Conservation (phyloP, 2,329 filamentous ascomycete species). For the Microascus cirrosus region DNA sequence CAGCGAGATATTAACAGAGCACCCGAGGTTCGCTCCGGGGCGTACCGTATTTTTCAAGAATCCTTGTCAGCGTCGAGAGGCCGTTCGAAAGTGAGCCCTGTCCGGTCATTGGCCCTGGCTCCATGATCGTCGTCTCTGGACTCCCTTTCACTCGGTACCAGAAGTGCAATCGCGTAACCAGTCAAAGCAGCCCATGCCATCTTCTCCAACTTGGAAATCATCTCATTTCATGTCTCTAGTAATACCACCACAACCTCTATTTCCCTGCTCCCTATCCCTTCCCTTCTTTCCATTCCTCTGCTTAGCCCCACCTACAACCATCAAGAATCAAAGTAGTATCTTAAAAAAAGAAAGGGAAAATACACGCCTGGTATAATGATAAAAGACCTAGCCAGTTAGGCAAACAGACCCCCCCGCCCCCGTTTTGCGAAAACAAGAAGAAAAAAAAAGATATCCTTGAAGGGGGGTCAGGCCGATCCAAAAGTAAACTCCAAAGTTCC, state of each 20-base stretch:
- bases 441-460: background rate
- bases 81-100: too few species aligned
- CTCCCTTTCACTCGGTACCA: too few species aligned
- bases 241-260: background rate
- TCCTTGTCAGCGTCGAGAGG: too few species aligned
- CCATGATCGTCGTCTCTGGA: too few species aligned
- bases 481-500: background rate
- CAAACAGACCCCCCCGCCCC: background rate
- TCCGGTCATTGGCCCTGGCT: too few species aligned
- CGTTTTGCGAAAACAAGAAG: background rate
- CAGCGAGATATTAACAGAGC: too few species aligned
- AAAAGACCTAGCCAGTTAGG: background rate
- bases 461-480: background rate
- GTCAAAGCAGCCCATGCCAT: background rate
- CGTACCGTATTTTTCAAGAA: too few species aligned
- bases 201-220: background rate
- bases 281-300: background rate
- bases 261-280: background rate
- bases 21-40: too few species aligned
- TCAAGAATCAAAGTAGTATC: background rate
- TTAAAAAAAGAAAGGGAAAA: slow-evolving; percentile 1
- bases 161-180: too few species aligned
- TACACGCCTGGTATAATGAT: slow-evolving; percentile 2
- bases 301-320: background rate
- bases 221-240: background rate